These are phyloP conservation scores for Hypsizygus marmoreus DNA, from an alignment of 768 basidiomycete species.

Conservation along the genomic window DNA sequence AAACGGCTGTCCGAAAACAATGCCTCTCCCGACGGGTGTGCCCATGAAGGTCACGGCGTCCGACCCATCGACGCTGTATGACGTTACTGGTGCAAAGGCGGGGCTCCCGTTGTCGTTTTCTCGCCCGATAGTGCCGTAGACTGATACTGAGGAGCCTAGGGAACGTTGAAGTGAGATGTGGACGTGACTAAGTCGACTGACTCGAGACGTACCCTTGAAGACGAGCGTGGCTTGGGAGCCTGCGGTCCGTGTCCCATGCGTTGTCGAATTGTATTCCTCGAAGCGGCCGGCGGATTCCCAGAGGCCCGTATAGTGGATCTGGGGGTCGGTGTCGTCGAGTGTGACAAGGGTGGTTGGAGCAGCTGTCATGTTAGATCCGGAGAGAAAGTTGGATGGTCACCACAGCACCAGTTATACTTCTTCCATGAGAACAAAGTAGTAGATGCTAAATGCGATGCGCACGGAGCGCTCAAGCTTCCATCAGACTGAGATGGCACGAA, in stretches of 20 bases:
- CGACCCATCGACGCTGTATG: slow-evolving; percentile 8
- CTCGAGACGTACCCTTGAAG: slow-evolving; percentile 3
- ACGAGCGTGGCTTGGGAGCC: slow-evolving; percentile 4
- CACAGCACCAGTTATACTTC: no score
- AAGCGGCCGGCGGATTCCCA: slow-evolving; percentile 2
- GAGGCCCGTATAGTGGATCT: background rate
- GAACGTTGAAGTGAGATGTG: background rate
- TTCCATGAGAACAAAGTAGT: no score
- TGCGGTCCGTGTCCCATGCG: slow-evolving; percentile 10
- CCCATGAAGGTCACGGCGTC: slow-evolving; percentile 1
- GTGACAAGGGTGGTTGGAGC: slow-evolving; percentile 23
- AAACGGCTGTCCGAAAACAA: slow-evolving; percentile 6
- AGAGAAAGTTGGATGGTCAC: no score
- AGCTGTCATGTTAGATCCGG: no score
- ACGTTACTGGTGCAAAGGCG: slow-evolving; percentile 9
- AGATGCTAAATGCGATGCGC: no score
- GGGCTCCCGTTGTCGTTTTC: slow-evolving; percentile 11
- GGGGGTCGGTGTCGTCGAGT: slow-evolving; percentile 8
- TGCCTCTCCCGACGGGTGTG: background rate
- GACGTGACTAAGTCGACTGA: background rate
- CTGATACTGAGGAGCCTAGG: slow-evolving; percentile 14
- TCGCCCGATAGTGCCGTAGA: slow-evolving; percentile 15
- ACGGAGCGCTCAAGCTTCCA: no score
- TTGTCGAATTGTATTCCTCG: slow-evolving; percentile 3
- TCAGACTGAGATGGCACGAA: no score